Conservation (phyloP, 2,329 filamentous ascomycete species). For the Pseudocercospora fuligena region DNA sequence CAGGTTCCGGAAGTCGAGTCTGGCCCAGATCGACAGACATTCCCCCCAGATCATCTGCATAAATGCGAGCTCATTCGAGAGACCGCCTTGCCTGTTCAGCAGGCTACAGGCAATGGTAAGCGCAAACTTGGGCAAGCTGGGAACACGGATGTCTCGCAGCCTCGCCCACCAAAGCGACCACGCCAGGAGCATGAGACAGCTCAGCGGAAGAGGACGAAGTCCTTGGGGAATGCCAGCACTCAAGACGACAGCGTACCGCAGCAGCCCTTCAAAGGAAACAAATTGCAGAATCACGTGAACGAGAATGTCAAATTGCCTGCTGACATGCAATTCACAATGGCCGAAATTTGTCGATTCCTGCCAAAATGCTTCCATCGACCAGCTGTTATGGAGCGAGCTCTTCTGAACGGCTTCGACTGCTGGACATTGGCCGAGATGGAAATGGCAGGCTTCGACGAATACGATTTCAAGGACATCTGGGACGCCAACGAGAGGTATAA, state of each 20-base stretch:
- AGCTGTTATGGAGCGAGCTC: neutral
- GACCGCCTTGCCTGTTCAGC: neutral
- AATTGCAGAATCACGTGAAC: neutral
- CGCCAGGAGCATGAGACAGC: neutral
- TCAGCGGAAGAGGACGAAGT: neutral
- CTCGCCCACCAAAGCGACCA: neutral
- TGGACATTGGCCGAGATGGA: slow-evolving; percentile 3
- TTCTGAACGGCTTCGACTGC: neutral
- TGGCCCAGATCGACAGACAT: neutral
- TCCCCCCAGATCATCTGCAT: neutral
- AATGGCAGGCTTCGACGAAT: neutral
- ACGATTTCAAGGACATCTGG: neutral
- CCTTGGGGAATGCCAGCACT: neutral
- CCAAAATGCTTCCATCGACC: neutral
- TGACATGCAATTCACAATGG: neutral
- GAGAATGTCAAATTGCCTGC: neutral
- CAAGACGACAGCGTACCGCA: neutral
- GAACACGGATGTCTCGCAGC: neutral
- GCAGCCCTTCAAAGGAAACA: neutral
- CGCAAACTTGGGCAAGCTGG: neutral
- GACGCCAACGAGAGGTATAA: slow-evolving; percentile 2
- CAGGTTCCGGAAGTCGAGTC: neutral
- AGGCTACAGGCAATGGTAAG: neutral
- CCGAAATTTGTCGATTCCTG: neutral
- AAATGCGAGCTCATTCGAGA: neutral